Conservation (phyloP, 2,329 filamentous ascomycete species). For the Talaromyces sp. region DNA sequence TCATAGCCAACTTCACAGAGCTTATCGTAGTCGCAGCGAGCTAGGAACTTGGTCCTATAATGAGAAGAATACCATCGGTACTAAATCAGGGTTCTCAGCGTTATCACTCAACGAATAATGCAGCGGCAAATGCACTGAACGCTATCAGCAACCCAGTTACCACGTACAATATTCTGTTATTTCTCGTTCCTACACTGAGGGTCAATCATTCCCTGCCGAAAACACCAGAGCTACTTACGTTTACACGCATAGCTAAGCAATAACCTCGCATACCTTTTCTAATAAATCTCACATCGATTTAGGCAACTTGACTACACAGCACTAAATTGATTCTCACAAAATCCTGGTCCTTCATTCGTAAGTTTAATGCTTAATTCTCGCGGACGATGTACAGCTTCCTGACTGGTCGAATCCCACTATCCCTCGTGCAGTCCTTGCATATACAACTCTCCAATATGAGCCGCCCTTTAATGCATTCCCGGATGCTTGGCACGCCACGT, state of each 20-base stretch:
- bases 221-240: background rate
- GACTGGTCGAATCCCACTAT: background rate
- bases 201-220: conserved; percentile 9
- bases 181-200: conserved; percentile 8
- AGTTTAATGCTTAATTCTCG: background rate
- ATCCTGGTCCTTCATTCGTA: background rate
- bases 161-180: background rate
- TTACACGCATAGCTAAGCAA: background rate
- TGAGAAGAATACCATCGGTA: background rate
- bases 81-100: background rate
- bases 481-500: conserved; percentile 16
- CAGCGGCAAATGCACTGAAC: background rate
- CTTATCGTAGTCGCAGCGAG: background rate
- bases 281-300: background rate
- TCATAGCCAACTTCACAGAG: background rate
- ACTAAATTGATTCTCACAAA: background rate
- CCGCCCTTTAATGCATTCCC: conserved; percentile 13
- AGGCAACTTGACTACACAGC: background rate
- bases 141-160: background rate
- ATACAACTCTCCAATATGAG: conserved; percentile 10
- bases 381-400: background rate
- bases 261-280: background rate
- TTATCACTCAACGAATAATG: background rate
- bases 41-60: background rate
- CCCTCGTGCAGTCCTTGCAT: conserved; percentile 19